Percentiles rank a stretch among this genome's conserved stretches.
These are phyloP conservation scores for Ceratobasidium sp. DNA, from an alignment of 1,284 basidiomycete genomes.

Conservation along the genomic window DNA sequence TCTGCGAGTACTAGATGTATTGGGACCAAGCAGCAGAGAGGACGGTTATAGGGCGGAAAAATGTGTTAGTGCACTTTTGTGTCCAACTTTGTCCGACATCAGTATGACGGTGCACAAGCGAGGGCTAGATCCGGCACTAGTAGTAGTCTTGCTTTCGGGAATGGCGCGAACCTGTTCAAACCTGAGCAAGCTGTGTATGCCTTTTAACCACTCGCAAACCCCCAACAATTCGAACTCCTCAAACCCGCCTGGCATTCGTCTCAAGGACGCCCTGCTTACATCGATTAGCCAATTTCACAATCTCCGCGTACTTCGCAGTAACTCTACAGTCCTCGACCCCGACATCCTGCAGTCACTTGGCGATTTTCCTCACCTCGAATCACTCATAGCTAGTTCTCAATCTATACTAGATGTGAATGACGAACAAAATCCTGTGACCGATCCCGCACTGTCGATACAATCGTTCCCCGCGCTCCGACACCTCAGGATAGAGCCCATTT, in stretches of 20 bases:
- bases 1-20: not conserved
- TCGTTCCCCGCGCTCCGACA: not conserved
- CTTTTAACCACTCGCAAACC: not conserved
- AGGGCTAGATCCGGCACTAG: not conserved
- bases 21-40: not conserved
- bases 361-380: constrained; percentile 6
- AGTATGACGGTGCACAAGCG: not conserved
- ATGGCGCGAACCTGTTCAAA: not conserved
- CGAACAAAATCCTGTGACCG: not conserved
- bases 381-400: not conserved
- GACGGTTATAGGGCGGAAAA: not conserved
- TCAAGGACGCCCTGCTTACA: not conserved
- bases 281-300: not conserved
- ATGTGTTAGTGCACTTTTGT: not conserved
- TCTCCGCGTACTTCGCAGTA: constrained; percentile 5
- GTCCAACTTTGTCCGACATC: not conserved
- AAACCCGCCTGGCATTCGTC: not conserved
- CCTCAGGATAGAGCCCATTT: not conserved
- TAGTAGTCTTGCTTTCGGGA: not conserved
- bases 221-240: too few relatives aligned
- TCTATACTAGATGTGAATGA: not conserved
- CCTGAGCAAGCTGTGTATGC: not conserved
- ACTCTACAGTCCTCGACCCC: not conserved
- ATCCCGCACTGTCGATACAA: not conserved
- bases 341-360: not conserved